Percentiles rank a stretch among this genome's conserved stretches.
Evolutionary conservation across 2,329 filamentous ascomycete species (phyloP).

Genomic region (Colletotrichum cereale): DNA sequence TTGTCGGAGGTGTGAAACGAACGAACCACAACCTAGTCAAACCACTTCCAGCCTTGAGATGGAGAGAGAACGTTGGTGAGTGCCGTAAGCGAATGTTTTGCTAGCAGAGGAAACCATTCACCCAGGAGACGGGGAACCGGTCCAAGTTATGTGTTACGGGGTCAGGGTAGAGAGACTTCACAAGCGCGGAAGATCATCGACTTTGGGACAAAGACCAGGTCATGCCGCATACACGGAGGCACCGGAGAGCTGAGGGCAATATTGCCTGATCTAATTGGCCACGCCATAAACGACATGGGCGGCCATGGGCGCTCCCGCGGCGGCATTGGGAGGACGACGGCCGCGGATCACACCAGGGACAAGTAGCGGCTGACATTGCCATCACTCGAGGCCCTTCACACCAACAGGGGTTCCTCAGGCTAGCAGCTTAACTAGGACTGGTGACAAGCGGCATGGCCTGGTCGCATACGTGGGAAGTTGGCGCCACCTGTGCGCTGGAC

Average conservation of each 20-base stretch:
- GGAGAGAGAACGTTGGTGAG: conserved; percentile 19
- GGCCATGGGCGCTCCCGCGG: conserved; percentile 18
- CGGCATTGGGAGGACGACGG: conserved; percentile 23
- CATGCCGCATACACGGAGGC: conserved; percentile 30
- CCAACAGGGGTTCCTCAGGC: conserved; percentile 24
- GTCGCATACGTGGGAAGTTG: conserved; percentile 17
- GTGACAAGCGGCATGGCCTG: conserved; percentile 36
- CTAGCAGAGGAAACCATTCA: background rate
- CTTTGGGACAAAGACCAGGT: conserved; percentile 27
- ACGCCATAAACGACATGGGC: conserved; percentile 20
- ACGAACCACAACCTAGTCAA: conserved; percentile 29
- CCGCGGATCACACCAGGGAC: conserved; percentile 10
- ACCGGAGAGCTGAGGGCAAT: conserved; percentile 32
- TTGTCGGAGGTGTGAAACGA: conserved; percentile 26
- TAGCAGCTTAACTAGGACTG: conserved; percentile 26
- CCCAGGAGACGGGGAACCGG: conserved; percentile 20
- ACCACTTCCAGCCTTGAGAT: conserved; percentile 30
- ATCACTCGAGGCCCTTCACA: conserved; percentile 11
- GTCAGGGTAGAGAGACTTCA: background rate
- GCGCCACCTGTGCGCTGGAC: conserved; percentile 36
- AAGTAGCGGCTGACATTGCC: conserved; percentile 21
- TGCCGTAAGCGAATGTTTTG: conserved; percentile 17
- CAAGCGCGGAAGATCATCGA: conserved; percentile 6
- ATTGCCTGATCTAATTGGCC: conserved; percentile 26
- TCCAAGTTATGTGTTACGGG: conserved; percentile 34